Conservation (phyloP, 495 filamentous ascomycete genomes). For the Immersiella caudata region DNA sequence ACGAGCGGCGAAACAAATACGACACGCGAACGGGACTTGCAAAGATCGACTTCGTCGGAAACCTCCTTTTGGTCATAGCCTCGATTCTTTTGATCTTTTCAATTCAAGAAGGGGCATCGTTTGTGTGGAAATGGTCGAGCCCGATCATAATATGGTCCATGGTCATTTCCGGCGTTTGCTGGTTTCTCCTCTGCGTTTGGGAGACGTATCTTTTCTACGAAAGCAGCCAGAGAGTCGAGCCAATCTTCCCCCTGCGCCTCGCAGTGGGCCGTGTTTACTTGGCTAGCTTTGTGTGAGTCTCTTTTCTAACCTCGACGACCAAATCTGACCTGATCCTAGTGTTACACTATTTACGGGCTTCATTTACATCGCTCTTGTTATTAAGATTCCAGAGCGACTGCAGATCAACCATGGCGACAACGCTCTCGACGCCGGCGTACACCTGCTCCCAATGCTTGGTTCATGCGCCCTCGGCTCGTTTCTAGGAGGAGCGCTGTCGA, state of each 20-base stretch:
- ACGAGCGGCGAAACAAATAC: constrained; percentile 32
- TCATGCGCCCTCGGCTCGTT: constrained; percentile 56
- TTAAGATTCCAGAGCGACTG: constrained; percentile 63
- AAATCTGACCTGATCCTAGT: constrained; percentile 37
- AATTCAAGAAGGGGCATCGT: constrained; percentile 59
- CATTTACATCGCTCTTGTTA: constrained; percentile 57
- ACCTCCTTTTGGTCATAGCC: constrained; percentile 53
- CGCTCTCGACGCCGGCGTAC: constrained; percentile 56
- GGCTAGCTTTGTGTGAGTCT: constrained; percentile 46
- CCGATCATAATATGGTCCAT: constrained; percentile 48
- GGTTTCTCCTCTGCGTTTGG: constrained; percentile 51
- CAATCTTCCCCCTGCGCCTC: constrained; percentile 48
- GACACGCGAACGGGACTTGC: constrained; percentile 34
- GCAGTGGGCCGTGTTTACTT: constrained; percentile 41
- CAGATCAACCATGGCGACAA: constrained; percentile 58
- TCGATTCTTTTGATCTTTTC: constrained; percentile 61
- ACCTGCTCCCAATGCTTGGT: constrained; percentile 60
- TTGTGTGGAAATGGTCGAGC: constrained; percentile 49
- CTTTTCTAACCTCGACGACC: constrained; percentile 34
- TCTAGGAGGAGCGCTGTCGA: constrained; percentile 49
- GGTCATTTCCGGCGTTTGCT: constrained; percentile 48
- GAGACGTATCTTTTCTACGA: constrained; percentile 44
- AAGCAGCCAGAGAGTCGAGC: constrained; percentile 36
- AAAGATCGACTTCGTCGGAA: constrained; percentile 62
- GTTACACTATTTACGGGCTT: constrained; percentile 58